Conservation (phyloP, 805 yeast genomes). For the Sugiyamaella smithiae region DNA sequence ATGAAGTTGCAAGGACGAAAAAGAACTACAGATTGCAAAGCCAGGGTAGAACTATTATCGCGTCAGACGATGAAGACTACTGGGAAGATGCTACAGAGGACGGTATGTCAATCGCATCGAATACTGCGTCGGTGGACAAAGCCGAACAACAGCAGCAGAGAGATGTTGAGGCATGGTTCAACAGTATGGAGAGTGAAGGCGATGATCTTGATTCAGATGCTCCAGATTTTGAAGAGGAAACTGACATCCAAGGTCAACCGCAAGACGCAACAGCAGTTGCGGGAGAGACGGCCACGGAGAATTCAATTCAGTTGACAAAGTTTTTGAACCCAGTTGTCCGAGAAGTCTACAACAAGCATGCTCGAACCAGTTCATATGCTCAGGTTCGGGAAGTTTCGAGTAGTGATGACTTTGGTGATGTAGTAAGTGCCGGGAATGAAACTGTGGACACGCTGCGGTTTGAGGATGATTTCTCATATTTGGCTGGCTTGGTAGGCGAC, state of each 20-base stretch:
- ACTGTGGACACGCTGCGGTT: conserved; percentile 20
- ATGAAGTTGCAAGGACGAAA: conserved; percentile 1
- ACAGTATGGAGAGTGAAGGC: conserved; percentile 25
- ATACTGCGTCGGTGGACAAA: conserved; percentile 16
- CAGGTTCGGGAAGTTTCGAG: conserved; percentile 2
- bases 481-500: conserved; percentile 34
- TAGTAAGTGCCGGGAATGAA: not conserved
- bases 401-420: not conserved
- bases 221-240: conserved; percentile 11
- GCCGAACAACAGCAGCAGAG: conserved; percentile 30
- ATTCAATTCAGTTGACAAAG: conserved; percentile 12
- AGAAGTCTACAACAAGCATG: conserved; percentile 11
- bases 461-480: conserved; percentile 34
- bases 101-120: conserved; percentile 11
- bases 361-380: conserved; percentile 10
- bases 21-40: conserved; percentile 11
- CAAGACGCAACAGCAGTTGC: conserved; percentile 1
- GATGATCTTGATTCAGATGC: conserved; percentile 24
- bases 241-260: not conserved
- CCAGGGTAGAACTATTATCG: conserved; percentile 9
- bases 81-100: conserved; percentile 18
- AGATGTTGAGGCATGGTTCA: conserved; percentile 36
- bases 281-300: conserved; percentile 1
- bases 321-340: conserved; percentile 8
- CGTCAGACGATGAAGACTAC: conserved; percentile 20